Conservation (phyloP, 2,329 filamentous ascomycete genomes). For the Colletotrichum eremochloae region DNA sequence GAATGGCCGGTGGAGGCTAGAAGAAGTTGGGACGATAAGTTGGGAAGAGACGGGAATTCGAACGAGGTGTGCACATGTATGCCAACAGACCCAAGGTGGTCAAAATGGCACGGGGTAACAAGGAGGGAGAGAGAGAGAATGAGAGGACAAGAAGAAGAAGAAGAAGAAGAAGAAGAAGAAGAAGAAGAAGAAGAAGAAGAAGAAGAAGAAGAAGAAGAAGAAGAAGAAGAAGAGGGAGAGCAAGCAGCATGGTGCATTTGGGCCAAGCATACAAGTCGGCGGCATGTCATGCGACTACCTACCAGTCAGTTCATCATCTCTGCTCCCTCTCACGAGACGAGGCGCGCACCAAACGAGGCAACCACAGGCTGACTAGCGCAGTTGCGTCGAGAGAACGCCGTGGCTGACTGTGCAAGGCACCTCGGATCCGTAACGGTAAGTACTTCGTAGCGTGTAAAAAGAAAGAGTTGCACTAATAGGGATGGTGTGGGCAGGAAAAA, state of each 20-base stretch:
- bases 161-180: no score
- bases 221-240: neutral
- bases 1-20: neutral
- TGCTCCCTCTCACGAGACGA: neutral
- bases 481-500: neutral
- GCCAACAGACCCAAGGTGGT: no score
- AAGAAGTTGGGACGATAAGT: neutral
- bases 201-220: no score
- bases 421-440: no score
- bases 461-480: no score
- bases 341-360: conserved; percentile 14
- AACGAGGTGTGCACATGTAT: neutral
- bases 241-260: conserved; percentile 3
- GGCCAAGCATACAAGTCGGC: neutral
- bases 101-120: no score
- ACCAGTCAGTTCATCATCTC: neutral
- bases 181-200: no score
- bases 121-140: no score
- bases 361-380: conserved; percentile 18
- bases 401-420: neutral
- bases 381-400: neutral
- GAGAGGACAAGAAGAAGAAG: neutral
- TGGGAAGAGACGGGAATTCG: neutral
- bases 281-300: neutral
- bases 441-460: neutral